Base-by-base conservation (phyloP, 768 basidiomycete genomes). In the Boletus coccyginus region DNA sequence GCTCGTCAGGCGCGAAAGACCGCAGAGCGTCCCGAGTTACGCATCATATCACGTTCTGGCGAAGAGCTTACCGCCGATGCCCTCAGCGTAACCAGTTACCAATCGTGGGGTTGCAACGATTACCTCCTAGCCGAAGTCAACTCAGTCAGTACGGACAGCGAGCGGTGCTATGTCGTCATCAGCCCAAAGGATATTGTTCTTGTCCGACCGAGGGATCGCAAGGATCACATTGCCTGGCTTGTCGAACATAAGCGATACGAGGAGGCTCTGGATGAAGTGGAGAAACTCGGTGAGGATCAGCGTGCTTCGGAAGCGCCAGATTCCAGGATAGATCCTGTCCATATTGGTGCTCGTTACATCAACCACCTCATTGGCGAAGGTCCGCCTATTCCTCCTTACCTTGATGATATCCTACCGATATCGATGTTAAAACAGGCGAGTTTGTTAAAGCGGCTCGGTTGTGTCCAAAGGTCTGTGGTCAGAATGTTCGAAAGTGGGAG, bases 151-250 rank as follows among this genome's bases (percentile, higher is more conserved):
- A 17, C 44, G 53, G 66, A 47, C 45, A 59, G 53, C 73, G 77
- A 74, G 17, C 77, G 83, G 55, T 83, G 82, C 50, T 97, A 93
- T 66, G 78, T 94, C 31, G 94, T 97, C 13, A 73, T 93, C 64
- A 91, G 90, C 57, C 97, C 97, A 9, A 81, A 82, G 67, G 93
- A 94, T 65, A 71, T 98, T 31, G 87, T 98, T 42, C 74, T 94
- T 9, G 95, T 94, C n/a, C 83, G 84, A 63, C 87, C 89, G 39
- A 78, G 97, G 56, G 97, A 98, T 75, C 81, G 82, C 67, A 81
- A 84, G 62, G 97, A 99, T 69, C 94, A 95, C 68, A 83, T 99
- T 40, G 77, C 81, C 10, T 99, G 97, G 97, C 74, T 99, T 17
- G 87, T 98, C 12, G 93, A 98, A 67, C 79, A 84, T 62, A 78